Evolutionary conservation across 2,329 filamentous ascomycete species (phyloP), one percentile per base, ranked within the genome.

Genomic region (Fusarium multiceps): DNA sequence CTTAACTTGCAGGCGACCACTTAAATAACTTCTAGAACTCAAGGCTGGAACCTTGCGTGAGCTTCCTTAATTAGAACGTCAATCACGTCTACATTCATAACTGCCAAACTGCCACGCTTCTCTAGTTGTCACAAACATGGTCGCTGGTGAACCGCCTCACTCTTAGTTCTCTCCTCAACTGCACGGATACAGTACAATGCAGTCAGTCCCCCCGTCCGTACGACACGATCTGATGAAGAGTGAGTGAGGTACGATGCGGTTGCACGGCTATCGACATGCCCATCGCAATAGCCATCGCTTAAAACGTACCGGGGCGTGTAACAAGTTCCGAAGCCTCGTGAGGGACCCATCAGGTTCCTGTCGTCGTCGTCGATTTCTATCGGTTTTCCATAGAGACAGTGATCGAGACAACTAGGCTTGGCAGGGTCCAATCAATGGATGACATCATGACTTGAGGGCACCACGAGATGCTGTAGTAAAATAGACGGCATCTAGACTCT

Each of bases 361-460:
- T 14, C 23, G 27, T 14, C 43, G 37, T 40, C 49, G 30, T 43
- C 37, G 23, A 34, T 27, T 56, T 55, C 18, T 25, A n/a, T 30
- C 2, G 2, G 6, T 34, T 25, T 37, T 28, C 27, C 2, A 28
- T 28, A 28, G 27, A 28, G 28, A 46, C 27, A 25, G 61, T 50
- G 63, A 66, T 66, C 49, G 62, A 47, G 37, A 53, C 42, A 40
- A n/a, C 32, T 37, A 23, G 34, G 42, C n/a, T 34, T 40, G 30
- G 51, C 64, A 69, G 66, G 64, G 66, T 69, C 66, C 66, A 69
- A 27, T 68, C 51, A 50, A 69, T 18, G 16, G 5, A 37, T 69
- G 66, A 69, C 66, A 69, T 69, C 66, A 69, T 45, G 55, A 66
- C 42, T 53, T 18, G 5, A 37, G 32, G 32, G 6, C 32, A 37